These are phyloP conservation scores for Mariannaea elegans DNA, from an alignment of 2,329 filamentous ascomycete genomes.

Conservation along the genomic window DNA sequence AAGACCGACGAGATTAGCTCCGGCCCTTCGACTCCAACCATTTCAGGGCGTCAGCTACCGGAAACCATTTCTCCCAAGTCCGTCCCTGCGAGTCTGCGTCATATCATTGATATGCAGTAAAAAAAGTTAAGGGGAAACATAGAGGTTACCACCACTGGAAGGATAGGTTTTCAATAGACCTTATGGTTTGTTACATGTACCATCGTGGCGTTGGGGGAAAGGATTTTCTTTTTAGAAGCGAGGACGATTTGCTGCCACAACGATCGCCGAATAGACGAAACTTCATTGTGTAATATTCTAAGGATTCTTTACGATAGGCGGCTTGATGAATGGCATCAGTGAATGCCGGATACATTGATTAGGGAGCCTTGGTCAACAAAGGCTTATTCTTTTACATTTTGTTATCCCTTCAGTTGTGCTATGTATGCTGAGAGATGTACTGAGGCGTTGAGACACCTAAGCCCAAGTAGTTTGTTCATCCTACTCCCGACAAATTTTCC, in stretches of 20 bases:
- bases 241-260: slow-evolving; percentile 13
- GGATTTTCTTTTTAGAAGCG: slow-evolving; percentile 18
- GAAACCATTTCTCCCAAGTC: slow-evolving; percentile 56
- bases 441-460: too few relatives aligned
- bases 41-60: slow-evolving; percentile 27
- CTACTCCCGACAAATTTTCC: too few relatives aligned
- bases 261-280: slow-evolving; percentile 13
- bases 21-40: slow-evolving; percentile 33
- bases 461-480: too few relatives aligned
- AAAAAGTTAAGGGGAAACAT: neutral
- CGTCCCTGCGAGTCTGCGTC: slow-evolving; percentile 51
- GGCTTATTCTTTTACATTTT: slow-evolving; percentile 2
- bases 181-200: slow-evolving; percentile 20
- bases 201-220: slow-evolving; percentile 28
- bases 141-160: slow-evolving; percentile 3
- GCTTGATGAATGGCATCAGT: slow-evolving; percentile 6
- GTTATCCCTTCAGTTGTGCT: neutral
- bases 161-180: slow-evolving; percentile 12
- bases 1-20: slow-evolving; percentile 14
- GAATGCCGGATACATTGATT: slow-evolving; percentile 3
- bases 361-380: slow-evolving; percentile 9
- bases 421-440: too few relatives aligned
- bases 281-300: slow-evolving; percentile 18
- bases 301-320: neutral
- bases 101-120: slow-evolving; percentile 46